Base-by-base conservation (phyloP, 2,329 filamentous ascomycete genomes). In the Emericellopsis cladophorae region DNA sequence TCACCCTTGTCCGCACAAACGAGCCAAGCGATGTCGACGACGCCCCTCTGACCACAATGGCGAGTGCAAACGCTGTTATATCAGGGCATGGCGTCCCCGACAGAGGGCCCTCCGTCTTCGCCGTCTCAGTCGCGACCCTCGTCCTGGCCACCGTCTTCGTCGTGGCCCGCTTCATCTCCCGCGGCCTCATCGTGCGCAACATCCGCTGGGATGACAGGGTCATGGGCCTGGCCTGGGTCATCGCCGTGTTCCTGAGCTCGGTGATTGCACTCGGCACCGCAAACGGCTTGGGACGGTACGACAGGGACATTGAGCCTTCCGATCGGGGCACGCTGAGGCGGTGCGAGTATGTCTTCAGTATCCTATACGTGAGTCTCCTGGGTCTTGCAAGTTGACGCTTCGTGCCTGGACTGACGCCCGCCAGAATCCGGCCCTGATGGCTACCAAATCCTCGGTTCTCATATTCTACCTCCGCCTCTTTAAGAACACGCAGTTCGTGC, bases 361-460 rank as follows among this genome's bases (percentile, higher is more conserved):
- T 81, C 31, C 55, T 81, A 45, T 80, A 80, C 50, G 73, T 76
- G 60, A 36, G 71, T 58, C 9, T 10, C 10, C 29, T 12, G 5
- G 16, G 15, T 31, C 22, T 5, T 33, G 18, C 16, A 37, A 37
- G 15, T 29, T 26, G 14, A 14, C n/a, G 22, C n/a, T 16, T n/a
- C n/a, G n/a, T n/a, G n/a, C 21, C 8, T 40, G 15, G 21, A 15
- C 21, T 31, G 31, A 15, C 22, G 15, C 15, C 39, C 51, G 37
- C 51, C 41, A 89, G 79, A 93, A 95, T 54, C 88, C 88, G 11
- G 82, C 85, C 4, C 68, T 95, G 42, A 93, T 94, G 85, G 79
- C 83, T 3, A 87, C 86, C 39, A 95, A 95, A 62, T 88, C 85
- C 0, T 93, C 87, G n/a, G 85, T 95, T 51, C 70, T 95, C 43